Conservation (phyloP, 176 grass and related monocot species). For the Dactylis glomerata region DNA sequence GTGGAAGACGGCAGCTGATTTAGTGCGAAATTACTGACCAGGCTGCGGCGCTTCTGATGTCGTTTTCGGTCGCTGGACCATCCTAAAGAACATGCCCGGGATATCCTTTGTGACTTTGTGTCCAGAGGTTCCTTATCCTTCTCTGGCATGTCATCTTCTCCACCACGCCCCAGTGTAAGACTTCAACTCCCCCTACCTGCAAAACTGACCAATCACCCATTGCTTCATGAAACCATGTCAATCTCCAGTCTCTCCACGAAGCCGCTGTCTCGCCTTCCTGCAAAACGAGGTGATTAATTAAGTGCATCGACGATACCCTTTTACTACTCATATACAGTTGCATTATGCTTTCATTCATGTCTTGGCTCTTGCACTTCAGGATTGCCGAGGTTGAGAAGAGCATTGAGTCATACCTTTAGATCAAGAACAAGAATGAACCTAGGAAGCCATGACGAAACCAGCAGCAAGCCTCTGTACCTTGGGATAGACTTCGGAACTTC, state of each 20-base stretch:
- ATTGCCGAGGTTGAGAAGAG: not conserved
- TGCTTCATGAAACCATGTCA: not conserved
- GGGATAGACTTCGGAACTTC: conserved; percentile 90
- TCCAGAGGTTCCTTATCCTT: conserved; percentile 37
- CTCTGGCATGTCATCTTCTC: not conserved
- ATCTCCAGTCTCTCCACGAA: conserved; percentile 6
- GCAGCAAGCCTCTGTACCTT: conserved; percentile 42
- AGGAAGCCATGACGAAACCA: not conserved
- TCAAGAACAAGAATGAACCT: not conserved
- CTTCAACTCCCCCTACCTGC: not conserved
- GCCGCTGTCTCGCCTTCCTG: not conserved
- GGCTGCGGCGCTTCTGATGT: not conserved
- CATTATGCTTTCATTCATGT: not conserved
- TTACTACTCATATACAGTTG: not conserved
- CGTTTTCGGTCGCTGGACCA: not conserved
- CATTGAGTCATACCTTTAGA: not conserved
- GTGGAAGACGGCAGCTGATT: not conserved
- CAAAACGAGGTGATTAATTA: not conserved
- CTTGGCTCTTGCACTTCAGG: not conserved
- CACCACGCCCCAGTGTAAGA: not conserved
- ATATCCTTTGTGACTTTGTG: not conserved
- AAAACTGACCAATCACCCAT: not conserved
- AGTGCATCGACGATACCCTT: too few species aligned
- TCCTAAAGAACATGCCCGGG: not conserved
- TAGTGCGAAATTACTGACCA: not conserved